Base-by-base conservation (phyloP, 306 rosid species). In the Corylus avellana region DNA sequence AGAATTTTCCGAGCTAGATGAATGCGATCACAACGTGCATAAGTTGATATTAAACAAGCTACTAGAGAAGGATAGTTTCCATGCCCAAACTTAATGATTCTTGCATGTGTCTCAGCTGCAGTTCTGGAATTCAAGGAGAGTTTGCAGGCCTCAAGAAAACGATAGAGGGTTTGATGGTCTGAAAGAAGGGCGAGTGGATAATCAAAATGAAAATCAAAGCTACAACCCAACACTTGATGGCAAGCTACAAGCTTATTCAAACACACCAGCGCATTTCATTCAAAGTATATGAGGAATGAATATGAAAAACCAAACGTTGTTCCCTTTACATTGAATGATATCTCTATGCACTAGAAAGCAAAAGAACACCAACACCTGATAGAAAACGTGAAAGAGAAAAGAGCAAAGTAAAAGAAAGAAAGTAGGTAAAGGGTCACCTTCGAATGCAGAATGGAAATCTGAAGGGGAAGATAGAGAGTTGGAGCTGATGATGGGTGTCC, bases 1-100 rank as follows among this genome's bases (percentile, higher is more conserved):
- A 83, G 8, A 61, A 88, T 83, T 16, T 48, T 87, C 61, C 62
- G 77, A 70, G 80, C 84, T 50, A 66, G 79, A 49, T 70, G 69
- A 53, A 82, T 32, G 47, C 63, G 73, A 9, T 70, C 84, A 48
- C 78, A 84, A 10, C 17, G 86, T 18, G 74, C 82, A 70, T 92
- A 90, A 11, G 85, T 78, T 63, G 92, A 87, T 10, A 90, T 73
- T 17, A 92, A 76, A 55, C 87, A 77, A 7, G 94, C 72, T 12
- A 84, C 77, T 75, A 92, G 80, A 64, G 91, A 82, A 46, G 97
- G 91, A 83, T 92, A 88, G 12, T 85, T 66, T 18, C 84, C 85
- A 54, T 88, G 87, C n/a, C 94, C 94, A 61, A 77, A 84, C 55
- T 72, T 67, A 48, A 84, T 55, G 42, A 90, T 68, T 58, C 72